phyloP scores from a whole-genome alignment of 768 basidiomycete genomes.

The Flagelloscypha sp. region DNA sequence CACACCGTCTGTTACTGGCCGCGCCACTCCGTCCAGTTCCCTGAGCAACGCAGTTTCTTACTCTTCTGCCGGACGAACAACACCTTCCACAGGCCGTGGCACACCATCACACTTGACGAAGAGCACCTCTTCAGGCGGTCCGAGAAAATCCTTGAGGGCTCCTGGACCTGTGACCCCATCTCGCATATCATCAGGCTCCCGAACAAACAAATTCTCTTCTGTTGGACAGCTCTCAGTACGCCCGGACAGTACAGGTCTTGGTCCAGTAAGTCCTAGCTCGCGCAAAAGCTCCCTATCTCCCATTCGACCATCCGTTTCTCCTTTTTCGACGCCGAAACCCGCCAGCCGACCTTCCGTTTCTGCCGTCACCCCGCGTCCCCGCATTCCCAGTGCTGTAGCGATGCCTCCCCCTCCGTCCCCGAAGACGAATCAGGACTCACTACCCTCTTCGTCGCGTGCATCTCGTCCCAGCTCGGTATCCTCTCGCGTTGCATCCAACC shows the following conservation, averaged over 20 bases:
- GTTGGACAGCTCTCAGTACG: slow-evolving; percentile 2
- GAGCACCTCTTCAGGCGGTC: slow-evolving; percentile 23
- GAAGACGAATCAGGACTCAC: slow-evolving; percentile 9
- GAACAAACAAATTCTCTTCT: slow-evolving; percentile 8
- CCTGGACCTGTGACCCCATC: slow-evolving; percentile 49
- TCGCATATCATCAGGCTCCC: slow-evolving; percentile 21
- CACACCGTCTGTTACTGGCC: slow-evolving; percentile 37
- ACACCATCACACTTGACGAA: slow-evolving; percentile 31
- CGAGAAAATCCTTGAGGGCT: no score
- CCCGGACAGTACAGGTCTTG: no score
- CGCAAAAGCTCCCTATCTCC: slow-evolving; percentile 38
- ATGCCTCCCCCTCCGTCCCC: slow-evolving; percentile 81
- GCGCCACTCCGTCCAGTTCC: slow-evolving; percentile 36
- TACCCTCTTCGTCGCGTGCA: slow-evolving; percentile 8
- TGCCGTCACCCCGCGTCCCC: slow-evolving; percentile 48
- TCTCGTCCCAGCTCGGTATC: slow-evolving; percentile 15
- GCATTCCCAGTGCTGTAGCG: slow-evolving; percentile 63
- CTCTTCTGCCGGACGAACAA: slow-evolving; percentile 44
- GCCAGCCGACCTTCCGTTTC: slow-evolving; percentile 26
- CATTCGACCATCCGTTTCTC: slow-evolving; percentile 35
- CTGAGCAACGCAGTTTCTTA: slow-evolving; percentile 23
- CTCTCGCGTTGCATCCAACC: slow-evolving; percentile 24
- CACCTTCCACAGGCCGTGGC: slow-evolving; percentile 35
- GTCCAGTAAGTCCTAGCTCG: background rate
- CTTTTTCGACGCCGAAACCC: slow-evolving; percentile 64